These are phyloP conservation scores for Starmerella floricola DNA, from an alignment of 805 yeast species.

Conservation along the genomic window DNA sequence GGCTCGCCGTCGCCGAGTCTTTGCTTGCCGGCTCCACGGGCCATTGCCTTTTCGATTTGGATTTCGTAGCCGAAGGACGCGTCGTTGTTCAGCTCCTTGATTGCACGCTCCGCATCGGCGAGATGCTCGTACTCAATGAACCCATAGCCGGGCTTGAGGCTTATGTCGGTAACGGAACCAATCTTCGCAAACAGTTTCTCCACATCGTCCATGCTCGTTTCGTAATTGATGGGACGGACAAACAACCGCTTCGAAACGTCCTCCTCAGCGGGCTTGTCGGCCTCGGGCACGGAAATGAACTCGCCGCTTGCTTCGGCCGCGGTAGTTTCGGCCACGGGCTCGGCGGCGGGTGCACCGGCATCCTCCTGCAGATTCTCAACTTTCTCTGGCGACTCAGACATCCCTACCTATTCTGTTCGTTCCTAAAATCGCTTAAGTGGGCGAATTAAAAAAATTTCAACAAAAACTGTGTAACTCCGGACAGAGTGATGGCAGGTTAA, in stretches of 20 bases:
- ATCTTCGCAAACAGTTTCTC: conserved; percentile 36
- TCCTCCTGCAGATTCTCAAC: background rate
- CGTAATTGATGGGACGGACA: conserved; percentile 23
- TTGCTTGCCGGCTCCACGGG: conserved; percentile 21
- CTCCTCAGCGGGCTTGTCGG: conserved; percentile 7
- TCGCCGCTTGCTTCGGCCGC: background rate
- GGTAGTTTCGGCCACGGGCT: background rate
- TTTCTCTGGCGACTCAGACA: conserved; percentile 1
- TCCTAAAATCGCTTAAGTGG: no score
- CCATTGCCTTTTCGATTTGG: conserved; percentile 28
- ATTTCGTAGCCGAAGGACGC: conserved; percentile 29
- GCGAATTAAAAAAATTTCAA: no score
- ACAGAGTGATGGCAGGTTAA: no score
- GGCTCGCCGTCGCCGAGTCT: conserved; percentile 20
- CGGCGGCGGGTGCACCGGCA: background rate
- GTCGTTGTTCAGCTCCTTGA: conserved; percentile 38
- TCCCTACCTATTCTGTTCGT: no score
- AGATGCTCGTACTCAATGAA: conserved; percentile 52
- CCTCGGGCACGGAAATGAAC: background rate
- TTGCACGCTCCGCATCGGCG: conserved; percentile 51
- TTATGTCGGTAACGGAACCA: conserved; percentile 46
- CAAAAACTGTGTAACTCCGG: no score
- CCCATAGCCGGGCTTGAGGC: conserved; percentile 49
- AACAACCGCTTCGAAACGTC: conserved; percentile 17
- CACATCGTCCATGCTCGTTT: conserved; percentile 32